Percentiles rank a stretch among this genome's conserved stretches.
These are phyloP conservation scores for Dryas alaskensis DNA, from an alignment of 306 rosid genomes.

Conservation along the genomic window DNA sequence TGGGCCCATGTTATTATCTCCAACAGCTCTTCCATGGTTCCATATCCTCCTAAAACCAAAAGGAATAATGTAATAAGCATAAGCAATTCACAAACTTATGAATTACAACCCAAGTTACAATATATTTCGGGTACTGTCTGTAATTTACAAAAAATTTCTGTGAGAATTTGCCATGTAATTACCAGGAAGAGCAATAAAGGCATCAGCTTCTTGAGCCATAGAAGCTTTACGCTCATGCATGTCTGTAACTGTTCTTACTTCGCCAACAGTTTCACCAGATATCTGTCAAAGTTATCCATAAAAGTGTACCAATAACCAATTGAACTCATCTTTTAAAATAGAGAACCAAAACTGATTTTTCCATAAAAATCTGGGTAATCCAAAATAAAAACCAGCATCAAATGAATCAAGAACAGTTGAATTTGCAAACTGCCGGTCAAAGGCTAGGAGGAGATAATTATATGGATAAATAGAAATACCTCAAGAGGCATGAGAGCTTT, in stretches of 20 bases:
- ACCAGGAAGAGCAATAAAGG: constrained; percentile 97
- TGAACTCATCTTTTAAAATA: constrained; percentile 12
- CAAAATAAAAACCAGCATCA: neutral
- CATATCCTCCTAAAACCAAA: constrained; percentile 74
- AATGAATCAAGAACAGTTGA: neutral
- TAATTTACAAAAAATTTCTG: neutral
- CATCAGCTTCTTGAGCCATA: constrained; percentile 93
- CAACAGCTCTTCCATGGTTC: constrained; percentile 94
- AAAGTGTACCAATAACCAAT: constrained; percentile 16
- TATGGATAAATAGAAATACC: constrained; percentile 44
- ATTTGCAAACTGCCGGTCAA: neutral
- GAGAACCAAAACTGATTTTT: neutral
- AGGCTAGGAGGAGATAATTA: constrained; percentile 10
- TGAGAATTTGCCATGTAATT: constrained; percentile 23
- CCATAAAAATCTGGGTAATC: neutral
- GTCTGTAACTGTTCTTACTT: constrained; percentile 83
- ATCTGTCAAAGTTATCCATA: constrained; percentile 54
- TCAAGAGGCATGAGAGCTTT: constrained; percentile 88
- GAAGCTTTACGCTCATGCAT: constrained; percentile 97
- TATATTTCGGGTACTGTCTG: neutral
- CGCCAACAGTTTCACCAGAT: constrained; percentile 88
- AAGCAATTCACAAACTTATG: neutral
- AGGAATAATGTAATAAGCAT: constrained; percentile 3
- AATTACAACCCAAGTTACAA: neutral
- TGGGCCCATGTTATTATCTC: constrained; percentile 98